Conservation (phyloP, 805 yeast genomes). For the Saccharomyces kudriavzevii region DNA sequence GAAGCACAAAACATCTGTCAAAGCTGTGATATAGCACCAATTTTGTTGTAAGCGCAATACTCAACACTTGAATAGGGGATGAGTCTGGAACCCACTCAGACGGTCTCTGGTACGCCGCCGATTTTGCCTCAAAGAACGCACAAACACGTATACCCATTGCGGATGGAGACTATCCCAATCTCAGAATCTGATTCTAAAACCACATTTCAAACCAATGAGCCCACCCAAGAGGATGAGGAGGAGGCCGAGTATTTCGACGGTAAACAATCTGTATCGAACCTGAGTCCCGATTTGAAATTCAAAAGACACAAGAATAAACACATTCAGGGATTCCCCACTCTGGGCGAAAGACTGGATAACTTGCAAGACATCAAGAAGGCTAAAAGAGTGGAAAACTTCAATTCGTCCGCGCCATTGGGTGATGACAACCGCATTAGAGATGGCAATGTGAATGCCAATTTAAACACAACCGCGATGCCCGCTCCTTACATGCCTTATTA, state of each 20-base stretch:
- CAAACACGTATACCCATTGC: conserved; percentile 17
- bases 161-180: conserved; percentile 21
- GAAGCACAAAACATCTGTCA: neutral
- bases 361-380: conserved; percentile 24
- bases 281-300: conserved; percentile 28
- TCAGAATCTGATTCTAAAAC: conserved; percentile 1
- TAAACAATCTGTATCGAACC: conserved; percentile 13
- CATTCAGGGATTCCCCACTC: conserved; percentile 18
- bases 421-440: neutral
- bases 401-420: conserved; percentile 19
- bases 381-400: conserved; percentile 28
- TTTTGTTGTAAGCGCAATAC: neutral
- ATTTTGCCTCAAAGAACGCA: neutral
- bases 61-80: neutral
- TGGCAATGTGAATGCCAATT: neutral
- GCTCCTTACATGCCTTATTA: conserved; percentile 6
- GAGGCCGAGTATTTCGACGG: conserved; percentile 3
- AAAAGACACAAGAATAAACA: conserved; percentile 25
- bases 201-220: neutral
- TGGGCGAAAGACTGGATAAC: conserved; percentile 27
- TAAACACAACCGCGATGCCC: conserved; percentile 4
- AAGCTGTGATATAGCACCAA: neutral
- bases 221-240: neutral
- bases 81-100: neutral
- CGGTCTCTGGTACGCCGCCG: neutral